Base-by-base conservation (phyloP, 2,329 filamentous ascomycete genomes). In the Colletotrichum theobromicola region DNA sequence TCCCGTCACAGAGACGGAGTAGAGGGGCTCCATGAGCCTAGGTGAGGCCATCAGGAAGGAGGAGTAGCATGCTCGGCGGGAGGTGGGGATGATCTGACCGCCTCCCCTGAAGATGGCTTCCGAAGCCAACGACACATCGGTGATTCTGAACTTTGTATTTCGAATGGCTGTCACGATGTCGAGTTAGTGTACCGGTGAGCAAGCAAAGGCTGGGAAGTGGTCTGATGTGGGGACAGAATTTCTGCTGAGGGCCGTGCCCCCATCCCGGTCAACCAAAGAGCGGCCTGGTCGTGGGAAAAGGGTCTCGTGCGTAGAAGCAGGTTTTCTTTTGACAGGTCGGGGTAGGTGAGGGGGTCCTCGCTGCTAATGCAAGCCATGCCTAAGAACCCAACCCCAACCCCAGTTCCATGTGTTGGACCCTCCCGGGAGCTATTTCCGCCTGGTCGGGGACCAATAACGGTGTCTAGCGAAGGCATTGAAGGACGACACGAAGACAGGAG, bases 21-120 rank as follows among this genome's bases (percentile, higher is more conserved):
- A 99, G 60, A 98, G 90, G 1, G 97, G 97, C 84, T 99, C 97
- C 96, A 99, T 98, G 34, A 99, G 90, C 60, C 97, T 92, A 32
- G 97, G 97, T 26, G 95, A 97, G 4, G 97, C 96, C 95, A 98
- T 98, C 62, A 99, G 89, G 88, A 99, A 99, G 18, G 95, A 97
- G 8, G 94, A 96, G 85, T 99, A 99, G 84, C 97, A 96, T 13
- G 97, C 95, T 71, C 97, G 92, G 68, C 97, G 93, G 73, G 96
- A 93, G 1, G 97, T 98, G 60, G 97, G 97, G 82, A 99, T 99
- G 81, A 99, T 97, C 84, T 99, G 97, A 58, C 97, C 97, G 78
- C 96, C 96, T 72, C 97, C 97, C 66, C 97, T 92, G 88, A 95
- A 98, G 81, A 99, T 98, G 66, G 96, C 94, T 85, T 98, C 95